These are phyloP conservation scores for Pichia sp. DNA, from an alignment of 1,139 yeast species.

Conservation along the genomic window DNA sequence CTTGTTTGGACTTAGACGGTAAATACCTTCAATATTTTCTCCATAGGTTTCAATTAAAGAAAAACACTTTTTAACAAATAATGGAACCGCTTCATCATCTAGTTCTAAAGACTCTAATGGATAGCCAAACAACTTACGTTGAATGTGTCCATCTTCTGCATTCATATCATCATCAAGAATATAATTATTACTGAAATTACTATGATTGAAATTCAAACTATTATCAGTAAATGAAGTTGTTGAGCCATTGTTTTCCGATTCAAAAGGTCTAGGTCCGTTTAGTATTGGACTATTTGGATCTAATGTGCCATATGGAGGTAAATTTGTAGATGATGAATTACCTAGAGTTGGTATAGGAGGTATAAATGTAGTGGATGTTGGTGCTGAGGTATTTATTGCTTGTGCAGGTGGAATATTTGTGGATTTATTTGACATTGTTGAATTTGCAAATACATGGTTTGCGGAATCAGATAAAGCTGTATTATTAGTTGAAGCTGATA, in stretches of 20 bases:
- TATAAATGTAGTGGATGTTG: background rate
- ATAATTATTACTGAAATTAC: background rate
- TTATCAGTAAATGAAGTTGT: conserved; percentile 9
- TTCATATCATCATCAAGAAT: background rate
- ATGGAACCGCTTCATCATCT: conserved; percentile 89
- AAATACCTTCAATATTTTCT: conserved; percentile 78
- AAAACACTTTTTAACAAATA: conserved; percentile 84
- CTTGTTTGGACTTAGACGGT: conserved; percentile 77
- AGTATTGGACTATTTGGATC: conserved; percentile 24
- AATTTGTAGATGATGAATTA: background rate
- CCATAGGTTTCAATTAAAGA: conserved; percentile 83
- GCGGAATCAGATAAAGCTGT: background rate
- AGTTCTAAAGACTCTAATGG: conserved; percentile 70
- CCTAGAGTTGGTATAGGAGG: conserved; percentile 10
- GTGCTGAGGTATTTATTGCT: background rate
- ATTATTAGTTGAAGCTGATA: background rate
- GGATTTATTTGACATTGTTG: background rate
- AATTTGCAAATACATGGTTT: background rate
- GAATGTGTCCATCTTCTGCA: background rate
- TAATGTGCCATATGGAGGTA: conserved; percentile 20
- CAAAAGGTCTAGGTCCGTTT: conserved; percentile 25
- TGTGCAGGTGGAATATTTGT: background rate
- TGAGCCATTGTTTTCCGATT: conserved; percentile 9
- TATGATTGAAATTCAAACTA: conserved; percentile 6
- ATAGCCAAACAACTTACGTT: conserved; percentile 52